Evolutionary conservation across 768 basidiomycete genomes (phyloP), one percentile per base, ranked within the genome.

Genomic region (Austroboletus eburneus): DNA sequence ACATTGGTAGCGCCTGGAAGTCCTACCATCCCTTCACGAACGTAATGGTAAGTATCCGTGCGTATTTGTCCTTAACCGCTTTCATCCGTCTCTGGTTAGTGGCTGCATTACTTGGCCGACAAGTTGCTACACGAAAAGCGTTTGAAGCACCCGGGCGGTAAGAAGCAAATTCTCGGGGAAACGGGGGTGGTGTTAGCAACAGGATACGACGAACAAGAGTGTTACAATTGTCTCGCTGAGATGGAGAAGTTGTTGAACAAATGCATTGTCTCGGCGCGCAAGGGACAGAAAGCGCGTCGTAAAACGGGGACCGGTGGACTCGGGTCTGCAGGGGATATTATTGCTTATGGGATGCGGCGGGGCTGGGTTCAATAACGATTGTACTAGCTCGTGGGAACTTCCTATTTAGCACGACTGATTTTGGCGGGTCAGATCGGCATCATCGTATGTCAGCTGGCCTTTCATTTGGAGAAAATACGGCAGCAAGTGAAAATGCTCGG

Each of bases 1-100:
- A 81, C 51, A 81, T 79, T 38, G 68, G 73, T 5, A 71, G 71
- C 29, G 62, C 72, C 34, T 99, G 96, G 96, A 76, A 79, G 54
- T 75, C 66, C 9, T 96, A 83, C 62, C 75, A 80, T 46, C 91
- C 91, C 2, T 66, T 86, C 16, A 93, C 91, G 9, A 98, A 97
- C 62, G 81, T 96, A 30, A 81, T 98, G 80, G 95, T 94, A 59
- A 59, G 80, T 57, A 21, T 13, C 34, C 45, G 18, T 35, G 5
- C 30, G 5, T 21, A 39, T 4, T 17, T 29, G 8, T 39, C 27
- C 40, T 14, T n/a, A 18, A 46, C 18, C 22, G 23, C 41, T 16
- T 46, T 54, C 44, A 59, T 46, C 46, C n/a, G 5, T 21, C n/a
- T 36, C 42, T 41, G 36, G 25, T 23, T 33, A 94, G 93, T 96